phyloP scores from a whole-genome alignment of 2,329 filamentous ascomycete genomes.

The Lasiodiplodia sp. region DNA sequence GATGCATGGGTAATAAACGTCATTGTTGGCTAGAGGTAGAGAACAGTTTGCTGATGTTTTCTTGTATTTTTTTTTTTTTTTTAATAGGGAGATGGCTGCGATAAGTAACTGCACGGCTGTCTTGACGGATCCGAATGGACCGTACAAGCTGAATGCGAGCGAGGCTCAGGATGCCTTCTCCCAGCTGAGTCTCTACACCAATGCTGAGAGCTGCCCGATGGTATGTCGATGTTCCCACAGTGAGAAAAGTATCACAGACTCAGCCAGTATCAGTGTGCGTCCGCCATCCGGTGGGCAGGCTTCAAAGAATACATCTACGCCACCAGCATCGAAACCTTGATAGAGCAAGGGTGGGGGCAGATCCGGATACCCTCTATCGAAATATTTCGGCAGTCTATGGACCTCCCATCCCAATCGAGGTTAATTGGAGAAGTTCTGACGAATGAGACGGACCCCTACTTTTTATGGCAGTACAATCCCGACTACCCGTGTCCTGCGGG shows the following conservation, averaged over 20 bases:
- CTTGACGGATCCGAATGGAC: constrained; percentile 55
- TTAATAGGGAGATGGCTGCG: constrained; percentile 62
- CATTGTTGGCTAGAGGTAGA: background rate
- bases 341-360: constrained; percentile 59
- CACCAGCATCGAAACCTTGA: constrained; percentile 57
- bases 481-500: constrained; percentile 45
- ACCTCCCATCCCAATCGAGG: constrained; percentile 46
- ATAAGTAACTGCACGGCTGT: constrained; percentile 62
- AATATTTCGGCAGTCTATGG: constrained; percentile 55
- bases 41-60: too few relatives aligned
- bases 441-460: constrained; percentile 63
- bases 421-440: constrained; percentile 56
- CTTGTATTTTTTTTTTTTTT: background rate
- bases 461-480: constrained; percentile 62
- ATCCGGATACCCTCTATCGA: constrained; percentile 57
- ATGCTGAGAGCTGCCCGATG: constrained; percentile 65
- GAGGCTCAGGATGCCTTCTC: constrained; percentile 56
- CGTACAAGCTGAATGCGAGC: constrained; percentile 52
- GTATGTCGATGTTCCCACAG: constrained; percentile 30
- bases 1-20: constrained; percentile 51
- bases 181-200: constrained; percentile 62
- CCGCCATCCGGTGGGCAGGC: constrained; percentile 63
- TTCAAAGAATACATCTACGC: constrained; percentile 65
- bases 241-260: background rate
- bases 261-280: constrained; percentile 50